These are phyloP conservation scores for Globisporangium lucens DNA, from an alignment of 352 stramenopile species.

Conservation along the genomic window DNA sequence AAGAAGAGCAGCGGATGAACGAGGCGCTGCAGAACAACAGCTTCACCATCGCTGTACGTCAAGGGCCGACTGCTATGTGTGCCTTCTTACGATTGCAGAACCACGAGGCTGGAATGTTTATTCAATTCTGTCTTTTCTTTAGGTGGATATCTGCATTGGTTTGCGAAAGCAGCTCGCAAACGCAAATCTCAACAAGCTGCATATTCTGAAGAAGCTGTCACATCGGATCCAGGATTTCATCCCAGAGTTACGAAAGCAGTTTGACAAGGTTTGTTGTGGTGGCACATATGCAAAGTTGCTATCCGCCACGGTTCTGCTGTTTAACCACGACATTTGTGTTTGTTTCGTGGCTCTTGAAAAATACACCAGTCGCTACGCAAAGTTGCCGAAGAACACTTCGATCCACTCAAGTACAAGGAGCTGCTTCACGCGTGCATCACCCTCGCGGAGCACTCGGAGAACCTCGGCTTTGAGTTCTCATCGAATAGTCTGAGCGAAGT, in stretches of 20 bases:
- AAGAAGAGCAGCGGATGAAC: constrained; percentile 78
- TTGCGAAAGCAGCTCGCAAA: constrained; percentile 48
- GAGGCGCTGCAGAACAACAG: constrained; percentile 49
- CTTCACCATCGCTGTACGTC: constrained; percentile 66
- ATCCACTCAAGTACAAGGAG: constrained; percentile 73
- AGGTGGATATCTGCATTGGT: constrained; percentile 75
- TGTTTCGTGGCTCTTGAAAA: no score
- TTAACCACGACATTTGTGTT: not conserved
- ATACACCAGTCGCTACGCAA: constrained; percentile 59
- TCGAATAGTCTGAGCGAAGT: constrained; percentile 61
- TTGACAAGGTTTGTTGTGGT: constrained; percentile 49
- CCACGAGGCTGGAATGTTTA: not conserved
- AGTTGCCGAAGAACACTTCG: constrained; percentile 61
- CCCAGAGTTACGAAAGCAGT: constrained; percentile 61
- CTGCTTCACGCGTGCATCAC: constrained; percentile 81
- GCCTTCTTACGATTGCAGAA: not conserved
- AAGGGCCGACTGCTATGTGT: not conserved
- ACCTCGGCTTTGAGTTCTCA: constrained; percentile 77
- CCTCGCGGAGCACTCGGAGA: constrained; percentile 72
- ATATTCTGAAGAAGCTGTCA: constrained; percentile 56
- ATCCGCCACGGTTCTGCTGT: not conserved
- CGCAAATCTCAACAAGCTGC: constrained; percentile 44
- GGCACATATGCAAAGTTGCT: not conserved
- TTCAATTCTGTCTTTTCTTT: not conserved
- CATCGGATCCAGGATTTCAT: constrained; percentile 75